phyloP scores from a whole-genome alignment of 306 rosid species.

The Inga oerstediana region DNA sequence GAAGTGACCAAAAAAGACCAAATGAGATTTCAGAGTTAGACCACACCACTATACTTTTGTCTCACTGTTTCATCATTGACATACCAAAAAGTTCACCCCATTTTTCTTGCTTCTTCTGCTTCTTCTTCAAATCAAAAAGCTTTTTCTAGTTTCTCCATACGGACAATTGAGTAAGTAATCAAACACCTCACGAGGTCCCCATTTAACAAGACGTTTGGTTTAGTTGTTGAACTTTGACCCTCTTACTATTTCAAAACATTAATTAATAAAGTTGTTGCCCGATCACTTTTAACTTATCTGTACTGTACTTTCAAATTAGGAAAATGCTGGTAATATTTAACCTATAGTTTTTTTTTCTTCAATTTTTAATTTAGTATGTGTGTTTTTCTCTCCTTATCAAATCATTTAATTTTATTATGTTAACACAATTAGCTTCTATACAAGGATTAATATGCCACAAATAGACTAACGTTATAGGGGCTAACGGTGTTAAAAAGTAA shows the following conservation, averaged over 20 bases:
- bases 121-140: slow-evolving; percentile 38
- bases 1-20: slow-evolving; percentile 46
- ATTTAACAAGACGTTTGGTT: not conserved
- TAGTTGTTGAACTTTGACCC: slow-evolving; percentile 43
- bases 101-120: slow-evolving; percentile 21
- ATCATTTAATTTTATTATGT: too few species aligned
- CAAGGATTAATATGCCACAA: too few species aligned
- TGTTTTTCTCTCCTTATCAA: too few species aligned
- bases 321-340: too few species aligned
- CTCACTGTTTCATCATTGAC: slow-evolving; percentile 20
- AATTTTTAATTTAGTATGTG: too few species aligned
- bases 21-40: slow-evolving; percentile 35
- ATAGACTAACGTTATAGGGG: too few species aligned
- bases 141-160: slow-evolving; percentile 27
- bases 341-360: too few species aligned
- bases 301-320: too few species aligned
- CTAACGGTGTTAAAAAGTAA: too few species aligned
- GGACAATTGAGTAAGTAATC: slow-evolving; percentile 46
- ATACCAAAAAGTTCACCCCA: slow-evolving; percentile 31
- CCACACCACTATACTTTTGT: slow-evolving; percentile 31
- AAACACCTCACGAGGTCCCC: slow-evolving; percentile 37
- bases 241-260: not conserved
- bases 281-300: not conserved
- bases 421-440: too few species aligned
- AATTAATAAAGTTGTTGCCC: not conserved